Base-by-base conservation (phyloP, 2,329 filamentous ascomycete species). In the Epicoccum sorghinum region DNA sequence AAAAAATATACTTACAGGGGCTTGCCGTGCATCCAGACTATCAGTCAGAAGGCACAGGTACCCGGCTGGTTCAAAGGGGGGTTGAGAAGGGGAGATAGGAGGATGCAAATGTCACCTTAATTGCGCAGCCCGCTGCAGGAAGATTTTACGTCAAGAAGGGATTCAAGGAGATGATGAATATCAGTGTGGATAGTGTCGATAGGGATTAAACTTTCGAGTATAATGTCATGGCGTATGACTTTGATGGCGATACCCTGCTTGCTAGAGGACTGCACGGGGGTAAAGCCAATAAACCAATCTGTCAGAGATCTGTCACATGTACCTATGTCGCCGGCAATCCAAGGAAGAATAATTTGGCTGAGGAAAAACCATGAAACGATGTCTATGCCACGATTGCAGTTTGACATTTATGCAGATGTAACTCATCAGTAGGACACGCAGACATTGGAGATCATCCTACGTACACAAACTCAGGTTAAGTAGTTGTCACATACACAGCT, bases 191-290 rank as follows among this genome's bases (percentile, higher is more conserved):
- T 3, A 27, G 7, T 30, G 38, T 35, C 8, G 46, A 49, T 29
- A n/a, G 38, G 6, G 38, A 42, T 5, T 13, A 49, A n/a, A 24
- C 2, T 7, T 42, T 42, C 12, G 8, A 0, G 5, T 49, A 42
- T 10, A 37, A 42, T n/a, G 46, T 36, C 30, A 49, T 49, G 37
- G n/a, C 38, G 8, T 41, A 35, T 14, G 45, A 40, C 13, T 40
- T 46, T 9, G 35, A 29, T 9, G 9, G 9, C 27, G 27, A 6
- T 29, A 29, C 18, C 18, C 18, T 18, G 18, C 18, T 18, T 18
- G 18, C 18, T 18, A 18, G 18, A 18, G 18, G 18, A 18, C 18
- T 18, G 18, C 18, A 18, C 18, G 1, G 18, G 18, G 18, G 18
- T 18, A 18, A 18, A 18, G 18, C 18, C 18, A 18, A 18, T 18